These are phyloP conservation scores for Arachis monticola DNA, from an alignment of 331 rosid genomes.

Conservation along the genomic window DNA sequence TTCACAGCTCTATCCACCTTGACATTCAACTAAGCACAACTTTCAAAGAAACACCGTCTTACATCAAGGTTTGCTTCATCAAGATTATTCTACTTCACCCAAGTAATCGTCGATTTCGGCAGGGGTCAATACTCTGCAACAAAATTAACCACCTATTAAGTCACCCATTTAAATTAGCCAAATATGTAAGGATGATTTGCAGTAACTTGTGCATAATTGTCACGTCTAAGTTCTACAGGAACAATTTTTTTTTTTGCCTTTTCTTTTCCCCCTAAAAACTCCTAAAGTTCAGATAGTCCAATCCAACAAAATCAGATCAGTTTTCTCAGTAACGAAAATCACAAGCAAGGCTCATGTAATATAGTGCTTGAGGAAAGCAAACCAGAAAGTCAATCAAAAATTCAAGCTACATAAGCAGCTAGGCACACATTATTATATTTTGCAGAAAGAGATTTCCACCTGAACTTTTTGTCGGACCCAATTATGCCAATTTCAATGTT, in stretches of 20 bases:
- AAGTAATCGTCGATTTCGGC: slow-evolving; percentile 92
- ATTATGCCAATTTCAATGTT: slow-evolving; percentile 95
- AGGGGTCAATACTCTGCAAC: slow-evolving; percentile 88
- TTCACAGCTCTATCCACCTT: slow-evolving; percentile 23
- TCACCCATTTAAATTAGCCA: not conserved
- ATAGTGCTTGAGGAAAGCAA: not conserved
- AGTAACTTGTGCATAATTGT: not conserved
- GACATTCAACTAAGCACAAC: slow-evolving; percentile 37
- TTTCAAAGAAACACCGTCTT: slow-evolving; percentile 38
- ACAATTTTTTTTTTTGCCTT: not conserved
- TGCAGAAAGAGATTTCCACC: slow-evolving; percentile 49
- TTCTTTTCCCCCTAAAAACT: not conserved
- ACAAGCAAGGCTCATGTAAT: slow-evolving; percentile 20
- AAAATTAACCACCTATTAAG: slow-evolving; percentile 25
- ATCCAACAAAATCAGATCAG: slow-evolving; percentile 24
- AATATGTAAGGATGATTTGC: not conserved
- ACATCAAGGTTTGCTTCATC: slow-evolving; percentile 18
- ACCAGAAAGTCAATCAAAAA: not conserved
- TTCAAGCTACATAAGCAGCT: not conserved
- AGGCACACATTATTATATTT: not conserved
- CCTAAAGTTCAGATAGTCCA: not conserved
- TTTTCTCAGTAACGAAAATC: not conserved
- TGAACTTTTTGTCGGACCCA: slow-evolving; percentile 81
- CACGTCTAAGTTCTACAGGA: not conserved
- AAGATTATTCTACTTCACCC: slow-evolving; percentile 84